phyloP scores from a whole-genome alignment of 805 yeast species.

The Monosporozyma unispora region DNA sequence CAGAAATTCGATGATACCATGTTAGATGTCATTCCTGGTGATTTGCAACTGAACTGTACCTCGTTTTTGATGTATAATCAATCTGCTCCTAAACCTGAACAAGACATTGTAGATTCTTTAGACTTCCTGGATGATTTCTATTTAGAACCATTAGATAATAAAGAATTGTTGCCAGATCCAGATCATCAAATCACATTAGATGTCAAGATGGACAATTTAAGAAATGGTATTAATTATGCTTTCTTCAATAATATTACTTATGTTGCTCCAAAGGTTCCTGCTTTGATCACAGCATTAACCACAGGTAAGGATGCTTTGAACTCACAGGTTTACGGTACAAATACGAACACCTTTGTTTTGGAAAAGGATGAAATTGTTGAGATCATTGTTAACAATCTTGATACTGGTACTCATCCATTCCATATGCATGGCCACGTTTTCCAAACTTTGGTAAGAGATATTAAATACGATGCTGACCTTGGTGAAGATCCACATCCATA shows the following conservation, averaged over 20 bases:
- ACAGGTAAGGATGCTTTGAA: constrained; percentile 54
- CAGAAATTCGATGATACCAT: constrained; percentile 71
- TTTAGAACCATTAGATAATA: constrained; percentile 53
- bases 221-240: constrained; percentile 89
- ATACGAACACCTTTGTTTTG: constrained; percentile 70
- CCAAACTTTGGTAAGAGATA: constrained; percentile 73
- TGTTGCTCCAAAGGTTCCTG: constrained; percentile 75
- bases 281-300: constrained; percentile 66
- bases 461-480: constrained; percentile 42
- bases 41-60: constrained; percentile 62
- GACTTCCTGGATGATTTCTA: constrained; percentile 68
- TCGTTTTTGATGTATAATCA: constrained; percentile 56
- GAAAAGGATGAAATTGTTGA: constrained; percentile 50
- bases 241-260: constrained; percentile 85
- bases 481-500: constrained; percentile 47
- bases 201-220: constrained; percentile 77
- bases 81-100: constrained; percentile 34
- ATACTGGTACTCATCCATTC: constrained; percentile 94
- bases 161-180: constrained; percentile 52
- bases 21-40: constrained; percentile 68
- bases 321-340: constrained; percentile 58
- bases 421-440: constrained; percentile 86
- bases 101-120: constrained; percentile 38
- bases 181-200: constrained; percentile 62
- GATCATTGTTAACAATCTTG: constrained; percentile 74